Evolutionary conservation across 2,329 filamentous ascomycete species (phyloP).

Genomic region (Endoconidiophora polonica): DNA sequence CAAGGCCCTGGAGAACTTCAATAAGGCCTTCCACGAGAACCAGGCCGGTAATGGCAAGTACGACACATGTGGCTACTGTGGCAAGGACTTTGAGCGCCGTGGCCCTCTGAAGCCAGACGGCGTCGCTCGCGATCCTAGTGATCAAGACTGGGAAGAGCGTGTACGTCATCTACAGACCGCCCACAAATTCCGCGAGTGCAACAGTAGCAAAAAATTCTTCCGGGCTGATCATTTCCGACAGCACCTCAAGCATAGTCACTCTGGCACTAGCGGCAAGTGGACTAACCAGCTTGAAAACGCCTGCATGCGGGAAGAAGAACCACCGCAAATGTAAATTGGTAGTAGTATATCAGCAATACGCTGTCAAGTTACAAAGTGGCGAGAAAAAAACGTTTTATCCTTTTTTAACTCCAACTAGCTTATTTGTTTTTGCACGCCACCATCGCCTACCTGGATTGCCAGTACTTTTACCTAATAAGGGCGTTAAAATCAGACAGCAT

Average conservation of each 20-base stretch:
- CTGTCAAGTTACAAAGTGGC: too few relatives aligned
- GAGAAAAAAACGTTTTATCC: too few relatives aligned
- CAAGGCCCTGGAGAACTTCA: conserved; percentile 60
- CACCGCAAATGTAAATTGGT: conserved; percentile 22
- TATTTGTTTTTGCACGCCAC: too few relatives aligned
- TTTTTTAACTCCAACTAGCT: too few relatives aligned
- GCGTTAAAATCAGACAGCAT: too few relatives aligned
- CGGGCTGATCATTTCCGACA: conserved; percentile 95
- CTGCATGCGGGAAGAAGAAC: conserved; percentile 82
- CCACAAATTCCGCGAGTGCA: conserved; percentile 97
- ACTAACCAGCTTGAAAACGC: conserved; percentile 95
- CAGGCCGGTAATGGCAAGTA: conserved; percentile 45
- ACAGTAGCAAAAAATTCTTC: conserved; percentile 96
- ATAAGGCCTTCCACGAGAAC: conserved; percentile 76
- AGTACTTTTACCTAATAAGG: too few relatives aligned
- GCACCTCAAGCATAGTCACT: conserved; percentile 94
- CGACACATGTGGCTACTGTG: conserved; percentile 89
- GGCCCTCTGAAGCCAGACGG: conserved; percentile 20
- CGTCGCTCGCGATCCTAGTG: conserved; percentile 37
- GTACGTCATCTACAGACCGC: conserved; percentile 75
- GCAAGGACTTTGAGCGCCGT: conserved; percentile 58
- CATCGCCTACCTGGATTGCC: too few relatives aligned
- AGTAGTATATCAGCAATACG: too few relatives aligned
- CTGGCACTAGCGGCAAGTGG: conserved; percentile 93
- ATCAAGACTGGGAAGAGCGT: conserved; percentile 75